phyloP scores from a whole-genome alignment of 306 rosid genomes.

The Datisca glomerata region DNA sequence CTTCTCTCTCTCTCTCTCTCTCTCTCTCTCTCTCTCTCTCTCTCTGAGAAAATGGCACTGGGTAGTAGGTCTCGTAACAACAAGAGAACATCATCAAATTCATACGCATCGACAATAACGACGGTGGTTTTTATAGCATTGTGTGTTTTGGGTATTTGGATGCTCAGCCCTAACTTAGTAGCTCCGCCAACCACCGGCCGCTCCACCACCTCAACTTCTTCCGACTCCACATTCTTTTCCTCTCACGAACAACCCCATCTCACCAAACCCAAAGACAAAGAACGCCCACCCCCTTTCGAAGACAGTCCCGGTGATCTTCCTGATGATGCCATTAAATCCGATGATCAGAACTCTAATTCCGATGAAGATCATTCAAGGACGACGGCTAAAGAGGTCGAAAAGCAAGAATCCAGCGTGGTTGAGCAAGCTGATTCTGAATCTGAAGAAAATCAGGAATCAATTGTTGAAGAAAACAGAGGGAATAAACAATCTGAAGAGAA shows the following conservation, averaged over 20 bases:
- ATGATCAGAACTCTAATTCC: conserved; percentile 20
- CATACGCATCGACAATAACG: conserved; percentile 48
- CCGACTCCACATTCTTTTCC: conserved; percentile 11
- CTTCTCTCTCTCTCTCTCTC: not conserved
- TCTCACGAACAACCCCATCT: conserved; percentile 6
- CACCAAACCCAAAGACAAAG: conserved; percentile 2
- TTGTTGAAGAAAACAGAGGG: conserved; percentile 17
- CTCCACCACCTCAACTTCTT: conserved; percentile 11
- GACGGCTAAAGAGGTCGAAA: not conserved
- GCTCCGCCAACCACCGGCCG: conserved; percentile 18
- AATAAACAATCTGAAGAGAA: conserved; percentile 6
- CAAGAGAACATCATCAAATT: conserved; percentile 45
- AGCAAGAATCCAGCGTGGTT: conserved; percentile 4
- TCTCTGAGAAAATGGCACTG: conserved; percentile 29
- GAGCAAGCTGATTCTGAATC: too few relatives aligned
- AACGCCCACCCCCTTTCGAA: conserved; percentile 23
- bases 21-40: not conserved
- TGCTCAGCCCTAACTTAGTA: conserved; percentile 35
- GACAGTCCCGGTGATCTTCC: conserved; percentile 76
- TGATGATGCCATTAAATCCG: conserved; percentile 53
- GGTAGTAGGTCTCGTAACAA: conserved; percentile 46
- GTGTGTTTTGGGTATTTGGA: conserved; percentile 60
- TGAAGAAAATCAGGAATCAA: conserved; percentile 17
- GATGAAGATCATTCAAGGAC: conserved; percentile 13
- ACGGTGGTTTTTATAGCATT: conserved; percentile 40